Conservation (phyloP, 2,329 filamentous ascomycete species). For the Alternaria postmessia region DNA sequence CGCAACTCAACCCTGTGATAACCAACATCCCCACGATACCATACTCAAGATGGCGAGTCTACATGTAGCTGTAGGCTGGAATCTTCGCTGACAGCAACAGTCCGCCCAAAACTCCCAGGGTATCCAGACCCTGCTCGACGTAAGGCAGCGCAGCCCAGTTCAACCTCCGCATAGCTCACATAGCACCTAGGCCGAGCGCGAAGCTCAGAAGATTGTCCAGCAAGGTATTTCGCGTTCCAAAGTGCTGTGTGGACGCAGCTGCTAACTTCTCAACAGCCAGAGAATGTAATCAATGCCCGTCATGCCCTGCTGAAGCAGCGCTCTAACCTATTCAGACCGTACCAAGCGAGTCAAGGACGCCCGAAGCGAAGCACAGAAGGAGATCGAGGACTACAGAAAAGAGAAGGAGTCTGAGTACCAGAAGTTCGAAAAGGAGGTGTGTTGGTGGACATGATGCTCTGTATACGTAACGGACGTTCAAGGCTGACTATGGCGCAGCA, state of each 20-base stretch:
- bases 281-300: slow-evolving; percentile 72
- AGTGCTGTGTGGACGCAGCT: neutral
- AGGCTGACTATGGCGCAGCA: slow-evolving; percentile 67
- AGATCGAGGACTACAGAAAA: slow-evolving; percentile 91
- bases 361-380: slow-evolving; percentile 94
- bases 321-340: slow-evolving; percentile 68
- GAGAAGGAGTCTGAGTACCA: slow-evolving; percentile 95
- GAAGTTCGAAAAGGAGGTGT: slow-evolving; percentile 84
- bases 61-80: neutral
- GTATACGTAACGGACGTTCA: neutral
- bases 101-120: slow-evolving; percentile 98
- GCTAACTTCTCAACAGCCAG: slow-evolving; percentile 65
- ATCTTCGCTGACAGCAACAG: slow-evolving; percentile 59
- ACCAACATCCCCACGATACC: slow-evolving; percentile 22
- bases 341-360: slow-evolving; percentile 98
- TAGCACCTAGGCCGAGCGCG: slow-evolving; percentile 81
- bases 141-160: slow-evolving; percentile 61
- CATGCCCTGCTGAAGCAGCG: slow-evolving; percentile 15
- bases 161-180: slow-evolving; percentile 48
- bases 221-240: slow-evolving; percentile 70
- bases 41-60: slow-evolving; percentile 38
- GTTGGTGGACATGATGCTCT: slow-evolving; percentile 5
- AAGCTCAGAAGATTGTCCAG: slow-evolving; percentile 98
- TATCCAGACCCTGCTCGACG: slow-evolving; percentile 98
- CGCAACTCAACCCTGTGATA: slow-evolving; percentile 31